Evolutionary conservation across 148 eudicot genomes (phyloP), one percentile per base, ranked within the genome.

Genomic region (Rhododendron vialii): DNA sequence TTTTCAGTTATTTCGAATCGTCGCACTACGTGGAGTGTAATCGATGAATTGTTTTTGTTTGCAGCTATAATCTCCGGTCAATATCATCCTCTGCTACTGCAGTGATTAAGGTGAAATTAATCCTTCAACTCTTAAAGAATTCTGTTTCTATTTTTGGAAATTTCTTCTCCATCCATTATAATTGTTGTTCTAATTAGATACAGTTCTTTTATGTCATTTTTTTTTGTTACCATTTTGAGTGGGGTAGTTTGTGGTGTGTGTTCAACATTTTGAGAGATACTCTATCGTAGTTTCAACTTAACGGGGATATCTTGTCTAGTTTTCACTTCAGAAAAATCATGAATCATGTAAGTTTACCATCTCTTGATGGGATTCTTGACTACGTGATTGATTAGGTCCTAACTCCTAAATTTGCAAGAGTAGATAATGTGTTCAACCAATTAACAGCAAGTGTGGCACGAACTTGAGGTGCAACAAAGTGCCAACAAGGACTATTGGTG

Each of bases 31-130:
- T 80, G 81, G 59, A 73, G 17, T 79, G 80, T 77, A 50, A 50
- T 15, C 41, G 38, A 7, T 26, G 65, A 38, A 4, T 18, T 41
- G 2, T 73, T 36, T 81, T 80, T 84, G 65, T 83, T 84, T 88
- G 88, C 95, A 97, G 99, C 86, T 97, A 97, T 88, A 97, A 97
- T 89, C 94, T 97, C 61, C 96, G 99, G 28, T 97, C 99, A 86
- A 97, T 97, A 90, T 97, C 99, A 61, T 92, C 99, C n/a, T 97
- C 99, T 73, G 98, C 99, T 38, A 91, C 95, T 28, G 92, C 96
- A 55, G 99, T 97, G 41, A 94, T 97, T 80, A 92, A 97, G 98
- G 99, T 97, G 71, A 85, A 53, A 75, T 84, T 24, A 43, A 2
- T 78, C 28, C 36, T 83, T 28, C 22, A 24, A 28, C 9, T 50